Evolutionary conservation across 1,284 basidiomycete genomes (phyloP), one percentile per base, ranked within the genome.

Genomic region (Heterobasidion occidentale): DNA sequence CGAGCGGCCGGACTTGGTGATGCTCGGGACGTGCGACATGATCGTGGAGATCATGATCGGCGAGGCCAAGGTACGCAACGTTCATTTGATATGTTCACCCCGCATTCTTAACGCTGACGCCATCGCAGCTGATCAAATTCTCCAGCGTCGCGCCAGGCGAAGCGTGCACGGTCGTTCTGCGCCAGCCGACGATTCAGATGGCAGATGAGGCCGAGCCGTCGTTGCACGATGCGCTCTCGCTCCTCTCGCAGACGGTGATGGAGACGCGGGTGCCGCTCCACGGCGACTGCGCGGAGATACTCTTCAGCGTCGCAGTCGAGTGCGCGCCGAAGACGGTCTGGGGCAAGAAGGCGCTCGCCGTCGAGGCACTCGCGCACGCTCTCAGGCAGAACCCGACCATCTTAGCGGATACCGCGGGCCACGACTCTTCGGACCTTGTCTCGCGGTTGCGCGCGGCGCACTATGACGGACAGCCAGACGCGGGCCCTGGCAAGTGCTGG

Each of bases 21-120:
- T 93, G 71, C 84, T 99, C 14, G 97, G 97, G 27, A 80, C 81
- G 52, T 99, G 96, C 70, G 95, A 98, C 60, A 70, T 92, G 59
- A 98, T 99, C 60, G 95, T 98, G 74, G 97, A 99, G 76, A 89
- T 99, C 63, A 98, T 99, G 83, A 98, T 99, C 64, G 97, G 97
- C 45, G 97, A 99, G 75, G 96, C 99, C 74, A 95, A 94, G 83
- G 94, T 93, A 36, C 15, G 48, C 2, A 17, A 38, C 35, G 36
- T 8, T 11, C 35, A 27, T 14, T 14, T 14, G 45, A 20, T 20
- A 9, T 11, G 9, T 3, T 20, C 45, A 53, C 52, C 38, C 47
- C 14, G 27, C 51, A 34, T 14, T 47, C 11, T 42, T 4, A 42
- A 11, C 2, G 38, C 38, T 42, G 38, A 42, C 38, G 2, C n/a